These are phyloP conservation scores for Halenospora varia DNA, from an alignment of 495 filamentous ascomycete species.

Conservation along the genomic window DNA sequence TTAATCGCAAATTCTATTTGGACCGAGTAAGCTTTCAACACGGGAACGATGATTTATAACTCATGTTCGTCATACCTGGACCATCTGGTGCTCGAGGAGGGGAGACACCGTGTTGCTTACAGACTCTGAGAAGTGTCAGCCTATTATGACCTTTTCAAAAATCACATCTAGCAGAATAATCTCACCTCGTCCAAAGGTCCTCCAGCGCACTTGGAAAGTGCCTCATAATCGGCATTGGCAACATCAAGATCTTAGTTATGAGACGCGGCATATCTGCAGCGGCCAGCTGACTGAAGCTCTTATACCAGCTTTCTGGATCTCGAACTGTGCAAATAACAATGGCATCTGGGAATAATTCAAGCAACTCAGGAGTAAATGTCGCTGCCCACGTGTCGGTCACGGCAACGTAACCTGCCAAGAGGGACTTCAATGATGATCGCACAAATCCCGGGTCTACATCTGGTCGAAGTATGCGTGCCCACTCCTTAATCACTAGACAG, in stretches of 20 bases:
- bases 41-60: too few relatives aligned
- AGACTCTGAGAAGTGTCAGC: too few relatives aligned
- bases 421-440: slow-evolving; percentile 18
- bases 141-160: too few relatives aligned
- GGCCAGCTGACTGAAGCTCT: slow-evolving; percentile 20
- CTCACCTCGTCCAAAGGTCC: slow-evolving; percentile 7
- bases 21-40: too few relatives aligned
- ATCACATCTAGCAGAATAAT: too few relatives aligned
- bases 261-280: slow-evolving; percentile 18
- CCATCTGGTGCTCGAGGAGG: too few relatives aligned
- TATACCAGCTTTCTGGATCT: slow-evolving; percentile 28
- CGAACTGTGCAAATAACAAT: slow-evolving; percentile 32
- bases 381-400: slow-evolving; percentile 27
- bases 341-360: slow-evolving; percentile 35
- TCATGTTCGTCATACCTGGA: too few relatives aligned
- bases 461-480: slow-evolving; percentile 26
- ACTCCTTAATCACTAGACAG: slow-evolving; percentile 18
- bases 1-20: not conserved
- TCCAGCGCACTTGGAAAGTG: not conserved
- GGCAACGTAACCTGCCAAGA: slow-evolving; percentile 31
- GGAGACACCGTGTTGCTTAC: too few relatives aligned
- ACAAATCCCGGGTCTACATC: slow-evolving; percentile 22
- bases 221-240: slow-evolving; percentile 21
- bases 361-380: slow-evolving; percentile 31
- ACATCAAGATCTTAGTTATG: slow-evolving; percentile 18